Evolutionary conservation across 148 eudicot genomes (phyloP).

Genomic region (Mesembryanthemum crystallinum): DNA sequence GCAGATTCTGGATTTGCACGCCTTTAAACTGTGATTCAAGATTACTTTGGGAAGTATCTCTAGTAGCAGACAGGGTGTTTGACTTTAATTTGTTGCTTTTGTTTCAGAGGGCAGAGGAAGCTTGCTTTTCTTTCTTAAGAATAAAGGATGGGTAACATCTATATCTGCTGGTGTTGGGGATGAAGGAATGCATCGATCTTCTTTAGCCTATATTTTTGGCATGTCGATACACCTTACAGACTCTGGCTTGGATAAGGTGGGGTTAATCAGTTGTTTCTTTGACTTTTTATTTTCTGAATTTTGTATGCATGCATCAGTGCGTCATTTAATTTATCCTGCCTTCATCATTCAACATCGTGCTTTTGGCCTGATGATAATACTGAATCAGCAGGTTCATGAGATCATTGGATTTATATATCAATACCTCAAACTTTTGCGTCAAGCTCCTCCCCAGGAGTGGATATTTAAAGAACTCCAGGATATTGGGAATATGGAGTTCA

Average conservation of each 20-base stretch:
- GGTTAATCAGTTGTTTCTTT: background rate
- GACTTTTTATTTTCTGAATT: background rate
- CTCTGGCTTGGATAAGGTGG: slow-evolving; percentile 85
- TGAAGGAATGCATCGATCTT: slow-evolving; percentile 83
- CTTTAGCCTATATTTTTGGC: slow-evolving; percentile 75
- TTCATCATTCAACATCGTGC: background rate
- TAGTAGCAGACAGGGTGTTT: background rate
- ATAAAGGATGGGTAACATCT: slow-evolving; percentile 87
- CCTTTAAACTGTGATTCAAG: background rate
- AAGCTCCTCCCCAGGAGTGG: slow-evolving; percentile 88
- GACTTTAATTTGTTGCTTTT: slow-evolving; percentile 17
- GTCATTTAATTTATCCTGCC: slow-evolving; percentile 2
- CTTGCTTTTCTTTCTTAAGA: slow-evolving; percentile 77
- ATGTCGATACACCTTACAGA: slow-evolving; percentile 90
- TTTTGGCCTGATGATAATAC: slow-evolving; percentile 6
- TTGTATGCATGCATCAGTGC: background rate
- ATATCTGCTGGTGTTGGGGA: slow-evolving; percentile 97
- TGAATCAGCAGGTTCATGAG: slow-evolving; percentile 58
- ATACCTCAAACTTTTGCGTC: slow-evolving; percentile 72
- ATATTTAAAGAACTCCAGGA: slow-evolving; percentile 93
- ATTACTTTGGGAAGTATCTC: background rate
- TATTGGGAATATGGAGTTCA: slow-evolving; percentile 88
- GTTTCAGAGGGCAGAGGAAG: slow-evolving; percentile 93
- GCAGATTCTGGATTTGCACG: background rate
- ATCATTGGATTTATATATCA: slow-evolving; percentile 84